Conservation (phyloP, 371 early-diverging fungal genomes). For the Nematocida homosporus region DNA sequence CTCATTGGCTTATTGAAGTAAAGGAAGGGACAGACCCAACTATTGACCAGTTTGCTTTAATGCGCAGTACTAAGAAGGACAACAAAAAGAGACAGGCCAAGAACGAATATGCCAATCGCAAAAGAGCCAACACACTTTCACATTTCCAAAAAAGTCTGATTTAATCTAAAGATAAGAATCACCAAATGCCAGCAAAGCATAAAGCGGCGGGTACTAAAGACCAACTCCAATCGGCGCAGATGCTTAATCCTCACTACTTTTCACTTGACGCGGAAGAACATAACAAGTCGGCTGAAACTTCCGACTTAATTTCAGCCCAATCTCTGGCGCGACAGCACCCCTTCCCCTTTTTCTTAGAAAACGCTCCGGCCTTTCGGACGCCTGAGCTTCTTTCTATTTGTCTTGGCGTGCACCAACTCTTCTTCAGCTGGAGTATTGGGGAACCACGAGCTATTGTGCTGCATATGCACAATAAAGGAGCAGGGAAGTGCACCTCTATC, state of each 20-base stretch:
- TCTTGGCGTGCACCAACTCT: no score
- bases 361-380: no score
- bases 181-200: neutral
- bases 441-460: neutral
- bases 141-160: slow-evolving; percentile 31
- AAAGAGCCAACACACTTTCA: slow-evolving; percentile 26
- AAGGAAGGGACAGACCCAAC: slow-evolving; percentile 43
- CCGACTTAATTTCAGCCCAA: no score
- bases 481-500: slow-evolving; percentile 29
- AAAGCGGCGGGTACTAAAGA: no score
- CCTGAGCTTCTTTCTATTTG: no score
- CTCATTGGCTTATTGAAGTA: slow-evolving; percentile 44
- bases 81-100: slow-evolving; percentile 5
- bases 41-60: slow-evolving; percentile 18
- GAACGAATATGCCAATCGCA: slow-evolving; percentile 36
- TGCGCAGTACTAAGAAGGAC: slow-evolving; percentile 25
- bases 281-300: no score
- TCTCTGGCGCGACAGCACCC: no score
- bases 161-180: neutral
- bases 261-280: no score
- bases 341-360: no score
- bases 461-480: slow-evolving; percentile 11
- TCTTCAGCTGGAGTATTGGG: neutral
- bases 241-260: no score
- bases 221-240: neutral